Evolutionary conservation across 345 rosid species (phyloP).

Genomic region (Eucalyptus viminalis): DNA sequence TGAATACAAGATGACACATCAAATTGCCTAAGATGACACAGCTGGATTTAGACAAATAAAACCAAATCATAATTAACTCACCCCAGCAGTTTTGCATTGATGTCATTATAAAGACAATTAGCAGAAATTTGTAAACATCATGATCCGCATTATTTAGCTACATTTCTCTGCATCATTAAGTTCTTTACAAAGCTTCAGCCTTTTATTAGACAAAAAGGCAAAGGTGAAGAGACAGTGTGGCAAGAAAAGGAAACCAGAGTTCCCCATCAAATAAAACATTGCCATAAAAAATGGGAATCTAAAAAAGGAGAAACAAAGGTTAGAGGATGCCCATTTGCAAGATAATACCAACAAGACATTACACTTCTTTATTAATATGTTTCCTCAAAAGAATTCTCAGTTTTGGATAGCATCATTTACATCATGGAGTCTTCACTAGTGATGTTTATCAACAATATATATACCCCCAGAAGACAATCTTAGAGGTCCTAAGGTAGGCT

Average conservation of each 20-base stretch:
- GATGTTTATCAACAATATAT: not conserved
- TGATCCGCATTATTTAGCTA: not conserved
- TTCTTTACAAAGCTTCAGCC: not conserved
- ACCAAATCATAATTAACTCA: not conserved
- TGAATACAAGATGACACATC: not conserved
- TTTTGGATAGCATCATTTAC: not conserved
- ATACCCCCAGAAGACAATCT: not conserved
- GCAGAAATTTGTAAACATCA: not conserved
- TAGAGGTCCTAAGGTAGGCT: not conserved
- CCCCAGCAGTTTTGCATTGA: not conserved
- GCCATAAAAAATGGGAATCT: not conserved
- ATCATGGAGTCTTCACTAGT: not conserved
- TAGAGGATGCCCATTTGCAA: not conserved
- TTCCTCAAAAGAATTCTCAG: not conserved
- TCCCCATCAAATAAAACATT: not conserved
- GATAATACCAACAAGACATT: not conserved
- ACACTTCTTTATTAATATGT: not conserved
- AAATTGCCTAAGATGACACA: not conserved
- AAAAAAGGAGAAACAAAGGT: not conserved
- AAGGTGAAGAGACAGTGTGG: not conserved
- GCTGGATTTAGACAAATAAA: not conserved
- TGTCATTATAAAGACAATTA: not conserved
- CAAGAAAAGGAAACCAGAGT: not conserved
- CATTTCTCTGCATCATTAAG: not conserved
- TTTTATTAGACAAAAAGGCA: not conserved